Evolutionary conservation across 257 asterid genomes (phyloP).

Genomic region (Thymus quinquecostatus): DNA sequence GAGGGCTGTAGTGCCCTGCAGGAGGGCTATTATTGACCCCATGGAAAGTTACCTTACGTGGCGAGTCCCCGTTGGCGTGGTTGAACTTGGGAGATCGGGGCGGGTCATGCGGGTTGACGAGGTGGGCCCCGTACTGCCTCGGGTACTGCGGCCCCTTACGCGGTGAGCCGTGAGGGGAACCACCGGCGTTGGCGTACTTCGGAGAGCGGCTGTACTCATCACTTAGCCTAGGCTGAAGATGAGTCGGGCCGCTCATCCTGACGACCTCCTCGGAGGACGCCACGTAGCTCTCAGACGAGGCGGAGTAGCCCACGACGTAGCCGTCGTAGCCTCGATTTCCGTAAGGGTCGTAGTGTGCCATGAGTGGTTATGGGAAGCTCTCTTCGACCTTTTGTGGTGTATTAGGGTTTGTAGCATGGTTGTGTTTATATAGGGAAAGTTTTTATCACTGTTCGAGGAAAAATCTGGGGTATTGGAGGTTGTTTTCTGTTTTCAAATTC

Average conservation of each 20-base stretch:
- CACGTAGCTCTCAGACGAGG: constrained; percentile 15
- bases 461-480: constrained; percentile 17
- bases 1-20: neutral
- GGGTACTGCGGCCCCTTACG: neutral
- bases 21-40: constrained; percentile 18
- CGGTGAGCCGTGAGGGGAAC: constrained; percentile 6
- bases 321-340: neutral
- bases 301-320: constrained; percentile 17
- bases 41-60: neutral
- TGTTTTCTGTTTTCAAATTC: constrained; percentile 12
- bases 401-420: neutral
- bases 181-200: neutral
- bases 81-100: constrained; percentile 2
- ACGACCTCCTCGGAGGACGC: constrained; percentile 13
- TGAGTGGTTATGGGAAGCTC: neutral
- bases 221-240: neutral
- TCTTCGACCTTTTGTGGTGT: neutral
- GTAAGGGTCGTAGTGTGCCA: constrained; percentile 21
- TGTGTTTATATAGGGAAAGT: constrained; percentile 29
- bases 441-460: neutral
- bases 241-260: neutral
- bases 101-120: neutral
- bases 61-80: constrained; percentile 5
- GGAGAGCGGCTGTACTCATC: constrained; percentile 21
- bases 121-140: neutral